Evolutionary conservation across 2,329 filamentous ascomycete species (phyloP), one percentile per base, ranked within the genome.

Genomic region (Penicillium sp.): DNA sequence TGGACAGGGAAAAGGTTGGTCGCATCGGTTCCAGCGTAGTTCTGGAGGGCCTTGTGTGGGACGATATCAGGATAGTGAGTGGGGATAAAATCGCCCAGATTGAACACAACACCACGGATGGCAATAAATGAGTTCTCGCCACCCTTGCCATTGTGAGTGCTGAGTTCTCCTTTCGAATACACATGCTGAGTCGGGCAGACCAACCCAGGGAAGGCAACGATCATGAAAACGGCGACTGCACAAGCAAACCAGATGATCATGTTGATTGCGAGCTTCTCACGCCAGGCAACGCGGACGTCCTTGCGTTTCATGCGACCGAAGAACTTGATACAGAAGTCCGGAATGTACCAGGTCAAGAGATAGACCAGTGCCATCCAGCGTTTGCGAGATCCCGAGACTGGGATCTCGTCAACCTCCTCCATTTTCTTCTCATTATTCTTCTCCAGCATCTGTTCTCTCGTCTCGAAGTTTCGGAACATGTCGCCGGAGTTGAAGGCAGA

Each of bases 221-320:
- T 90, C 79, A 99, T 88, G 78, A 99, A 99, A 50, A 88, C 82
- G 25, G 89, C 85, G 44, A 89, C 73, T 14, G 76, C 77, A 74
- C 92, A 97, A 68, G 81, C 83, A 51, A 92, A 76, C 94, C 95
- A 99, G 69, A 99, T 99, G 67, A 97, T 81, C 70, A 99, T 80
- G 77, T 99, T 99, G 80, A 99, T 99, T 48, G 94, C 92, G 53
- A 99, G 71, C 79, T 99, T 99, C 72, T 99, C 94, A 67, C 94
- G 83, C 94, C 94, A 99, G 0, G 94, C 94, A 69, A 88, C 81
- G 22, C 92, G 88, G 8, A 99, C 85, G 70, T 99, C 94, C 69
- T 95, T 95, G 55, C 94, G 89, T 53, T 88, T 82, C 87, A 96
- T 96, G 46, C 88, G 82, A 20, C 92, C 92, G 36, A 95, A 55